These are phyloP conservation scores for Plasmodium vinckei DNA, from an alignment of 169 alveolate species.

Conservation along the genomic window DNA sequence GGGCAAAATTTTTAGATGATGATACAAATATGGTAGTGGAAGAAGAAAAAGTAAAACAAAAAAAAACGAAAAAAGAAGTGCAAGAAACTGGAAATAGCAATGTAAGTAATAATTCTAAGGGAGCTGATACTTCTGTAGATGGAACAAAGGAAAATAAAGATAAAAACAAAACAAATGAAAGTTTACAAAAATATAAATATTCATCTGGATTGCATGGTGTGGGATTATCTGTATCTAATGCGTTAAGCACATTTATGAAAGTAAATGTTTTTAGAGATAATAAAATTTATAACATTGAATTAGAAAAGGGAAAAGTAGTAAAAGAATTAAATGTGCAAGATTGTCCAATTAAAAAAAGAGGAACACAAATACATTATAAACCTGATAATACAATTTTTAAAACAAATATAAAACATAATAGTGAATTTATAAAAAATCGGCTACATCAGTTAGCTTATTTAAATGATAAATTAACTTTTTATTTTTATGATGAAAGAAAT, in stretches of 20 bases:
- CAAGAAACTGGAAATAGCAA: conserved; percentile 4
- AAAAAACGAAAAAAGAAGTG: not conserved
- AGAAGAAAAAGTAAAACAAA: conserved; percentile 1
- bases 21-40: conserved; percentile 6
- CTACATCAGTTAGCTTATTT: conserved; percentile 74
- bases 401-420: conserved; percentile 43
- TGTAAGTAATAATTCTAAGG: not conserved
- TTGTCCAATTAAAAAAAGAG: conserved; percentile 44
- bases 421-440: conserved; percentile 56
- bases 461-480: conserved; percentile 55
- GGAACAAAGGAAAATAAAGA: conserved; percentile 4
- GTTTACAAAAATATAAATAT: conserved; percentile 77
- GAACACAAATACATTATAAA: conserved; percentile 75
- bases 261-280: conserved; percentile 84
- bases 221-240: conserved; percentile 88
- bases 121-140: not conserved
- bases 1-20: conserved; percentile 87
- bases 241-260: conserved; percentile 81
- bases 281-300: conserved; percentile 78
- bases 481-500: conserved; percentile 70
- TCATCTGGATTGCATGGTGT: conserved; percentile 91
- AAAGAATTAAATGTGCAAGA: conserved; percentile 58
- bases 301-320: conserved; percentile 80
- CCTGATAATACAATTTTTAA: conserved; percentile 74
- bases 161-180: conserved; percentile 35